Evolutionary conservation across 225 moss, liverwort and hornwort species (phyloP).

Genomic region (Polytrichum formosum): DNA sequence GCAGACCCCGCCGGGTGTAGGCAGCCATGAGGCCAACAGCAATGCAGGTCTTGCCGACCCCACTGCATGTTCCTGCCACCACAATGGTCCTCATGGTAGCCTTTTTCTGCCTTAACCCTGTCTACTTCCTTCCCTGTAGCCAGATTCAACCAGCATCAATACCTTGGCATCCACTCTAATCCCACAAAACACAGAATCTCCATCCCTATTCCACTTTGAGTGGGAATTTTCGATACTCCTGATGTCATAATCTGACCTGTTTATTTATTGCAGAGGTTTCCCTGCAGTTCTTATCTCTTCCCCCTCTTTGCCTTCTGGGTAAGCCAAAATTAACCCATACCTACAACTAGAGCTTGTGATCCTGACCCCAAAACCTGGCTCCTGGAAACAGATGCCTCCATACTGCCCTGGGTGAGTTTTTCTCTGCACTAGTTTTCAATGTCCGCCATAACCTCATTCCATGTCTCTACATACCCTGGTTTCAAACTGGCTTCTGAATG

Average conservation of each 20-base stretch:
- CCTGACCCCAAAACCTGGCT: conserved; percentile 12
- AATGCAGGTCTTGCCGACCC: conserved; percentile 75
- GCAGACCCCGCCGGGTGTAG: conserved; percentile 57
- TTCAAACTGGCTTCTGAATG: too few species aligned
- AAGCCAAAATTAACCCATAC: conserved; percentile 13
- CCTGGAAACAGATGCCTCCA: conserved; percentile 6
- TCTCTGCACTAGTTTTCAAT: background rate
- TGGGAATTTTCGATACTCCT: background rate
- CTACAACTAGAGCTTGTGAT: conserved; percentile 13
- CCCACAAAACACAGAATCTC: background rate
- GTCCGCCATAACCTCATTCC: background rate
- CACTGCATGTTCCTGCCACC: conserved; percentile 69
- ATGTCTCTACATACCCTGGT: too few species aligned
- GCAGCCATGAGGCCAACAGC: conserved; percentile 74
- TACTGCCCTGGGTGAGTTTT: background rate
- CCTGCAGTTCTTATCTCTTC: background rate
- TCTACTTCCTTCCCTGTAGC: conserved; percentile 17
- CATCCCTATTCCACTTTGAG: background rate
- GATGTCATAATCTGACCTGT: background rate
- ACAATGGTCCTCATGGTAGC: conserved; percentile 65
- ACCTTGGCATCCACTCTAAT: background rate
- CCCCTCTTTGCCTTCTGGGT: background rate
- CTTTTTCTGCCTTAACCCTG: conserved; percentile 11
- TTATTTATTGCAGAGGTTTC: too few species aligned
- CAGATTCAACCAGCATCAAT: background rate